phyloP scores from a whole-genome alignment of 352 stramenopile genomes.

The Phytophthora agathidicida region DNA sequence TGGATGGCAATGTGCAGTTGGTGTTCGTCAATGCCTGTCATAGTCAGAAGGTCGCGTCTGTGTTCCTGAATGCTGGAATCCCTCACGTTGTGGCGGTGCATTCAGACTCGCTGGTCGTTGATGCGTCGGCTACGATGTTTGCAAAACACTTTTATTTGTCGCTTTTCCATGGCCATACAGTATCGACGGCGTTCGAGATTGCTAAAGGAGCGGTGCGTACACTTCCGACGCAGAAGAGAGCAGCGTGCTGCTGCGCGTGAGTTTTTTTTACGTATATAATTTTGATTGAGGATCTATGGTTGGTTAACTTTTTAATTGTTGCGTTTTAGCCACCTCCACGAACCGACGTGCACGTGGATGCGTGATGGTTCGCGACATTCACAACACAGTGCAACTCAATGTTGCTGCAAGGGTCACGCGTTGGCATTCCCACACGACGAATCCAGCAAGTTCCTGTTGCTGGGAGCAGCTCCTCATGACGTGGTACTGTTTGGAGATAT shows the following conservation, averaged over 20 bases:
- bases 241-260: conserved; percentile 84
- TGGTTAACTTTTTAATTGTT: background rate
- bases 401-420: conserved; percentile 74
- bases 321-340: conserved; percentile 65
- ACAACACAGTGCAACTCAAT: conserved; percentile 67
- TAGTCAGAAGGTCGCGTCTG: conserved; percentile 84
- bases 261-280: conserved; percentile 19
- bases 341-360: conserved; percentile 75
- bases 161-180: conserved; percentile 75
- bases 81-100: conserved; percentile 91
- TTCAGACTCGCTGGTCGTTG: conserved; percentile 78
- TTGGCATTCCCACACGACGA: conserved; percentile 82
- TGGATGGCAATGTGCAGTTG: conserved; percentile 54
- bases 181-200: conserved; percentile 75
- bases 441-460: conserved; percentile 81
- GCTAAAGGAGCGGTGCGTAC: conserved; percentile 71
- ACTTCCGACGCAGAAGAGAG: conserved; percentile 62
- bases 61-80: conserved; percentile 90
- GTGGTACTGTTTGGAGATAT: conserved; percentile 79
- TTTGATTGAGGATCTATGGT: background rate
- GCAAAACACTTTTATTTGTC: conserved; percentile 88
- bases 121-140: conserved; percentile 80
- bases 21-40: conserved; percentile 89
- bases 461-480: conserved; percentile 61
- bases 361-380: conserved; percentile 66